Conservation (phyloP, 2,329 filamentous ascomycete genomes). For the Aspergillus vadensis region DNA sequence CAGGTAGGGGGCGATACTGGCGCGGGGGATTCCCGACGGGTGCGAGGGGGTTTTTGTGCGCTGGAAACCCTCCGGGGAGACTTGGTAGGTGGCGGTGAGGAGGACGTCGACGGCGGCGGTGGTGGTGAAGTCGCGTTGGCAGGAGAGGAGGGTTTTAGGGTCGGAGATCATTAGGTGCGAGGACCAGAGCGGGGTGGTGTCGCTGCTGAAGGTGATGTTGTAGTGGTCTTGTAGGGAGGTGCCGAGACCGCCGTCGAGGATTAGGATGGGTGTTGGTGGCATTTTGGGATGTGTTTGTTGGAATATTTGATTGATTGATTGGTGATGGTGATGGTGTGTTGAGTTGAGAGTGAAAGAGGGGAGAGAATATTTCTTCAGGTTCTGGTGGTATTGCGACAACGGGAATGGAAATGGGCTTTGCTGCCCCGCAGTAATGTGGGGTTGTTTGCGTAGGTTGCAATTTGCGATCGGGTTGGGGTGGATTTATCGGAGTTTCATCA, state of each 20-base stretch:
- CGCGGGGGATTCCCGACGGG: slow-evolving; percentile 48
- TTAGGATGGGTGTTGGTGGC: slow-evolving; percentile 28
- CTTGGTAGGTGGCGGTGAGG: slow-evolving; percentile 69
- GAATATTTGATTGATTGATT: too few relatives aligned
- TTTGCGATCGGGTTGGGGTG: not conserved
- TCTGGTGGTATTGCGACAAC: not conserved
- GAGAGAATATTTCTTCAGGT: not conserved
- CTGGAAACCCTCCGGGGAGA: slow-evolving; percentile 59
- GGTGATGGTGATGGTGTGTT: too few relatives aligned
- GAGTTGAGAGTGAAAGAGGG: not conserved
- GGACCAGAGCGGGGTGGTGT: slow-evolving; percentile 64
- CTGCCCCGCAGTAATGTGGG: not conserved
- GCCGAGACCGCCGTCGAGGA: slow-evolving; percentile 69
- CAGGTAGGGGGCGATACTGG: slow-evolving; percentile 47
- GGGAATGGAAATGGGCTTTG: not conserved
- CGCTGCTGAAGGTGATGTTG: slow-evolving; percentile 52
- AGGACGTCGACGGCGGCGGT: slow-evolving; percentile 62
- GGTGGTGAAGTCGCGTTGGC: slow-evolving; percentile 58
- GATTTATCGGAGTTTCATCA: too few relatives aligned
- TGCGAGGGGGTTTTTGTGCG: slow-evolving; percentile 49
- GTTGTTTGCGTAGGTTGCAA: not conserved
- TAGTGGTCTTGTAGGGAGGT: slow-evolving; percentile 65
- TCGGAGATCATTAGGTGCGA: slow-evolving; percentile 64
- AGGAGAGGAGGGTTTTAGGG: slow-evolving; percentile 54
- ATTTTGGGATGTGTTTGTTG: too few relatives aligned